phyloP scores from a whole-genome alignment of 2,329 filamentous ascomycete species.

The Oidium heveae region DNA sequence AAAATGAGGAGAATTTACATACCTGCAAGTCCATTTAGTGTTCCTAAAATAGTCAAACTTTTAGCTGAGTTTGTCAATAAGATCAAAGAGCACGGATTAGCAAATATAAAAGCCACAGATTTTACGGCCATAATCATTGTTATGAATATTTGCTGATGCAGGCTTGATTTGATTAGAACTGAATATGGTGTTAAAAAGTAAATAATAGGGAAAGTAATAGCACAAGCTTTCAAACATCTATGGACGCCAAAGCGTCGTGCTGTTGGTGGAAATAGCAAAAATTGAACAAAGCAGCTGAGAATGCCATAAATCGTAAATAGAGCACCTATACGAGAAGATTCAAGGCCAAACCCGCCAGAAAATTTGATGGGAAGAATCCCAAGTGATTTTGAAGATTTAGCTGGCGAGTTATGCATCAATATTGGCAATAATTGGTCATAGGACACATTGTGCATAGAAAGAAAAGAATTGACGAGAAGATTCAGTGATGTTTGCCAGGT shows the following conservation, averaged over 20 bases:
- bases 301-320: no score
- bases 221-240: no score
- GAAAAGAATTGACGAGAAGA: conserved; percentile 25
- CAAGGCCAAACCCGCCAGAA: no score
- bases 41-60: conserved; percentile 55
- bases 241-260: no score
- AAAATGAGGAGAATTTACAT: conserved; percentile 65
- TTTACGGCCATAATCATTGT: conserved; percentile 48
- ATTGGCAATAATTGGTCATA: conserved; percentile 78
- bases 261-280: no score
- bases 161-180: conserved; percentile 27
- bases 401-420: conserved; percentile 68
- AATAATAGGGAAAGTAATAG: conserved; percentile 49
- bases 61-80: conserved; percentile 68
- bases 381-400: no score
- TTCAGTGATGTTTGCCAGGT: conserved; percentile 50
- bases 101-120: conserved; percentile 52
- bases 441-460: conserved; percentile 18
- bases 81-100: conserved; percentile 75
- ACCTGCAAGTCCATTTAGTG: conserved; percentile 68
- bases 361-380: no score
- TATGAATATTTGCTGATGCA: conserved; percentile 31
- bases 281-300: no score
- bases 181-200: conserved; percentile 70
- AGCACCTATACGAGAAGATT: no score